Evolutionary conservation across 768 basidiomycete species (phyloP).

Genomic region (Amylocystis lapponica): DNA sequence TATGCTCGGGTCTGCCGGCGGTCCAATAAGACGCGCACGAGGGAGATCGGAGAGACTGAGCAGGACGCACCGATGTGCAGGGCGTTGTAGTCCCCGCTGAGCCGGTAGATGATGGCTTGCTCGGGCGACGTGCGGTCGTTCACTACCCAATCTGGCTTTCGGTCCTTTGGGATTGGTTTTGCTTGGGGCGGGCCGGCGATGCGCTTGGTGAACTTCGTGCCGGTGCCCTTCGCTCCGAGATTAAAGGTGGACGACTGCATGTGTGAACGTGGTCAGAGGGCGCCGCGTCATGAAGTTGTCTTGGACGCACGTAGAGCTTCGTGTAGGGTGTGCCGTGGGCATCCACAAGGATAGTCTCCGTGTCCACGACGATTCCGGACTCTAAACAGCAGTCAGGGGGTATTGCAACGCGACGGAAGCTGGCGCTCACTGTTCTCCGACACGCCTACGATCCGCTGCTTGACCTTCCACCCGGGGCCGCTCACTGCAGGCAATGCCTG

Average conservation of each 20-base stretch:
- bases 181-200: slow-evolving; percentile 31
- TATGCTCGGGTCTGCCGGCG: slow-evolving; percentile 58
- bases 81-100: slow-evolving; percentile 49
- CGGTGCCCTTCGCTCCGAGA: slow-evolving; percentile 35
- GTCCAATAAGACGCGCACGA: slow-evolving; percentile 62
- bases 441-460: slow-evolving; percentile 58
- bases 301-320: slow-evolving; percentile 33
- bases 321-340: slow-evolving; percentile 44
- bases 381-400: slow-evolving; percentile 34
- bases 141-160: slow-evolving; percentile 36
- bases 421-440: slow-evolving; percentile 79
- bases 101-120: slow-evolving; percentile 42
- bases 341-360: slow-evolving; percentile 58
- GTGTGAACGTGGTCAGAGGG: not conserved
- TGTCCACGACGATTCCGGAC: slow-evolving; percentile 67
- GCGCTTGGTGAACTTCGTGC: slow-evolving; percentile 34
- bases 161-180: slow-evolving; percentile 32
- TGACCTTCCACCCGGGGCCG: slow-evolving; percentile 76
- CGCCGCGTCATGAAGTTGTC: too few relatives aligned
- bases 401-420: not conserved
- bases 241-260: slow-evolving; percentile 35
- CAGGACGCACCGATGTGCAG: slow-evolving; percentile 38
- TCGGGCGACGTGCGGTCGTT: slow-evolving; percentile 34
- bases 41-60: slow-evolving; percentile 12
- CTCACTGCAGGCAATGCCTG: slow-evolving; percentile 72